phyloP scores from a whole-genome alignment of 1,284 basidiomycete species.

The Ganoderma sinense region DNA sequence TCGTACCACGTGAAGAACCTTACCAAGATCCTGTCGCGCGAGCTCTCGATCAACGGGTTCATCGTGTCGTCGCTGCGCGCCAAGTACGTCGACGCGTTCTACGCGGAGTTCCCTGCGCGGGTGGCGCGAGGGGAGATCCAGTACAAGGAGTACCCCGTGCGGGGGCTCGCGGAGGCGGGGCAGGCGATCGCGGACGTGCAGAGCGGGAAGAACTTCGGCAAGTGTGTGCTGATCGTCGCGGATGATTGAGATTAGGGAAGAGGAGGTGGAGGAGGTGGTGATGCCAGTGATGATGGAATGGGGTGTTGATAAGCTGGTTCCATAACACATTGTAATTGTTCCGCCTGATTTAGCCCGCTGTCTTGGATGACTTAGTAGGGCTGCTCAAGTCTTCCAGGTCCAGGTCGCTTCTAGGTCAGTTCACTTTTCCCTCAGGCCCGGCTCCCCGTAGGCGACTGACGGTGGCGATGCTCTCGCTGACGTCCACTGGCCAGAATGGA shows the following conservation, averaged over 20 bases:
- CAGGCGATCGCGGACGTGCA: slow-evolving; percentile 62
- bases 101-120: slow-evolving; percentile 56
- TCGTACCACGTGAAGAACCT: slow-evolving; percentile 41
- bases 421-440: too few relatives aligned
- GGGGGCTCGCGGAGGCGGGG: slow-evolving; percentile 59
- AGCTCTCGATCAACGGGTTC: slow-evolving; percentile 68
- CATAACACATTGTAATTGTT: too few relatives aligned
- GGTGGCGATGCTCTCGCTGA: too few relatives aligned
- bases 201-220: slow-evolving; percentile 64
- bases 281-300: too few relatives aligned
- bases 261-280: not conserved
- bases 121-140: slow-evolving; percentile 67
- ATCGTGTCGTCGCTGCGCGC: slow-evolving; percentile 51
- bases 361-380: too few relatives aligned
- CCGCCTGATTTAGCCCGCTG: too few relatives aligned
- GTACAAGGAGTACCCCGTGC: slow-evolving; percentile 60
- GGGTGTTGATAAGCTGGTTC: too few relatives aligned
- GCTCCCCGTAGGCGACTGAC: too few relatives aligned
- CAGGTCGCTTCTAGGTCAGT: too few relatives aligned
- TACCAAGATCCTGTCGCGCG: slow-evolving; percentile 53
- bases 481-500: too few relatives aligned
- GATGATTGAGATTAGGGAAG: too few relatives aligned
- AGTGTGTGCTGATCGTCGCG: slow-evolving; percentile 60
- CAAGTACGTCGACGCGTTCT: slow-evolving; percentile 54
- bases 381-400: too few relatives aligned